A percentile compares a stretch with the other conserved stretches of the same genome.
phyloP scores from a whole-genome alignment of 1,284 basidiomycete species.

The Gymnopus androsaceus region DNA sequence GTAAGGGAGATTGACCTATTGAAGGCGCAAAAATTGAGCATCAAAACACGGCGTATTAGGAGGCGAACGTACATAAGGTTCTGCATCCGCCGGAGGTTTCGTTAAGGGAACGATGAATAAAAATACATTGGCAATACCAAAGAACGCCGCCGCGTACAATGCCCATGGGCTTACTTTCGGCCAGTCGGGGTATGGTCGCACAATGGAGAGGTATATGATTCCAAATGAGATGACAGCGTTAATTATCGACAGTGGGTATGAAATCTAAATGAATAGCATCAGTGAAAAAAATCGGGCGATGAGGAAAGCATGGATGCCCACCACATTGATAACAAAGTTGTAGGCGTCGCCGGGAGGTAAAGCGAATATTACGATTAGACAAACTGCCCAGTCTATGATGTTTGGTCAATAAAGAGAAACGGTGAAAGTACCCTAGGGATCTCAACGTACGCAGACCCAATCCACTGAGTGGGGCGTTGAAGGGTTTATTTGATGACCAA shows the following conservation, averaged over 20 bases:
- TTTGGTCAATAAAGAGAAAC: not conserved
- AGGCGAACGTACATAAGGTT: slow-evolving; percentile 13
- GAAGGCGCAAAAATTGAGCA: not conserved
- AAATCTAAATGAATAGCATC: not conserved
- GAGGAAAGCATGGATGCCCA: not conserved
- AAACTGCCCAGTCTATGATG: slow-evolving; percentile 15
- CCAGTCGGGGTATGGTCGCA: not conserved
- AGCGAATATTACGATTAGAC: not conserved
- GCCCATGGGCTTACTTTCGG: not conserved
- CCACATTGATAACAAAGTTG: slow-evolving; percentile 12
- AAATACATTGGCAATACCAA: slow-evolving; percentile 12
- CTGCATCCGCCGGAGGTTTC: slow-evolving; percentile 7
- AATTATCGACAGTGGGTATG: slow-evolving; percentile 15
- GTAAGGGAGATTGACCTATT: slow-evolving; percentile 2
- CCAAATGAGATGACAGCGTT: slow-evolving; percentile 15
- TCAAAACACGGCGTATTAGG: not conserved
- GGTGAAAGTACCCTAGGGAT: not conserved
- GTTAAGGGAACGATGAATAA: slow-evolving; percentile 12
- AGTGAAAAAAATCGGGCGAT: not conserved
- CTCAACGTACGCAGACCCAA: slow-evolving; percentile 21
- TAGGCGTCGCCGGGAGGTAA: slow-evolving; percentile 16
- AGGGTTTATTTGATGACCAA: slow-evolving; percentile 38
- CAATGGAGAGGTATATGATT: slow-evolving; percentile 8
- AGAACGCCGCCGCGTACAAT: slow-evolving; percentile 12
- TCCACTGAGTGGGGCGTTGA: slow-evolving; percentile 39